Evolutionary conservation across 2,329 filamentous ascomycete species (phyloP), one percentile per base, ranked within the genome.

Genomic region (Leptographium wingfieldii): DNA sequence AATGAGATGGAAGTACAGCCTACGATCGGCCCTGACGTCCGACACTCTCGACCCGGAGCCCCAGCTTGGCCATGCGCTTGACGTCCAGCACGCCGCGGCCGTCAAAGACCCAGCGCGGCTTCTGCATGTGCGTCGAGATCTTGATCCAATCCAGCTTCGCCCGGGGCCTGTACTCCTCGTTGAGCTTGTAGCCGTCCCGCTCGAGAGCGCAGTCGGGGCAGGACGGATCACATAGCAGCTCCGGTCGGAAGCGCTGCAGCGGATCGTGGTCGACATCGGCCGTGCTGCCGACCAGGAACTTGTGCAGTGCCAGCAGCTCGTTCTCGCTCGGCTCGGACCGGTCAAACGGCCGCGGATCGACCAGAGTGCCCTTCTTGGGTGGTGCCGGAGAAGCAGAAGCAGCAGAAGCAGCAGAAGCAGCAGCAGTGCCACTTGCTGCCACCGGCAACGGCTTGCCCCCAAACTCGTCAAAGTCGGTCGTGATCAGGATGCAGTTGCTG

Each of bases 391-490:
- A 29, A 2, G n/a, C 56, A 14, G 40, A 3, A 43, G 3, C 10
- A 55, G 35, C n/a, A 2, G n/a, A 46, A 14, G 40, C 16, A 43
- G 3, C 33, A 14, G 46, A 29, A 2, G n/a, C 56, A 14, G 40
- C 16, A 43, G 3, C 10, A 55, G 35, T 43, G 43, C 19, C 22
- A 25, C 40, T 22, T 46, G 43, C 43, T 46, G 29, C 33, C 27
- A 12, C 29, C 56, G 60, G 40, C 5, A 59, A 52, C 7, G 63
- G 63, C 63, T 59, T 61, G 55, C 73, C 71, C 65, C 74, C 74
- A 69, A 82, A 81, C 71, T 81, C 78, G 66, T 81, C 78, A 63
- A 79, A 80, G 61, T 81, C 78, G 57, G 79, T 81, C n/a, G 77
- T 76, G 66, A 81, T 77, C 61, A 81, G 71, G 52, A 81, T 69